Evolutionary conservation across 306 rosid species (phyloP).

Genomic region (Oemleria cerasiformis): DNA sequence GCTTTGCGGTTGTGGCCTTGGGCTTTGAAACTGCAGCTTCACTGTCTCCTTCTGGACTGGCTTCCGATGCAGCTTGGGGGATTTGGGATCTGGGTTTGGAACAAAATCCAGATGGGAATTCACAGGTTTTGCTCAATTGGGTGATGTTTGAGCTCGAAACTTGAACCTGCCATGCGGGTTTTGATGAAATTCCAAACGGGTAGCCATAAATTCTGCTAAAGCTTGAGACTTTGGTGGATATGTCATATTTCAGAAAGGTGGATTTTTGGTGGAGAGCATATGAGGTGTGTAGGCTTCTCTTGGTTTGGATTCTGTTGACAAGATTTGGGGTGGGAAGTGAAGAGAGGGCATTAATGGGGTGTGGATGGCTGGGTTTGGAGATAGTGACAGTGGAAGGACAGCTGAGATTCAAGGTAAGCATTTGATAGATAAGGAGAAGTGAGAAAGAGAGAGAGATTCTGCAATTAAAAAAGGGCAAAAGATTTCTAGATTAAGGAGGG

Average conservation of each 20-base stretch:
- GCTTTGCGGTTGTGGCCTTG: slow-evolving; percentile 45
- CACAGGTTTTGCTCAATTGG: slow-evolving; percentile 23
- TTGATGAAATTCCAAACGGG: slow-evolving; percentile 28
- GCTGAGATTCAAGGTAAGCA: slow-evolving; percentile 48
- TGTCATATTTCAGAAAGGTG: slow-evolving; percentile 16
- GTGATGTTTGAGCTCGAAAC: slow-evolving; percentile 29
- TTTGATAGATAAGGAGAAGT: slow-evolving; percentile 19
- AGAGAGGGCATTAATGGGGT: slow-evolving; percentile 30
- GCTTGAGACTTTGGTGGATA: slow-evolving; percentile 1
- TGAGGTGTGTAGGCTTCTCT: slow-evolving; percentile 11
- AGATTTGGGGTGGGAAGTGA: slow-evolving; percentile 33
- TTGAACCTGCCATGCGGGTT: slow-evolving; percentile 40
- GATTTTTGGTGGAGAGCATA: slow-evolving; percentile 12
- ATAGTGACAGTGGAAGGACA: slow-evolving; percentile 42
- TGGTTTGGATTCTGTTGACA: slow-evolving; percentile 31
- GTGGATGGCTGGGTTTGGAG: slow-evolving; percentile 36
- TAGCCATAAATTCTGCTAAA: slow-evolving; percentile 10
- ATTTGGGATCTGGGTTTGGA: slow-evolving; percentile 38
- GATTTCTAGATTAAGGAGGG: slow-evolving; percentile 16
- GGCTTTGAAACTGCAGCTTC: slow-evolving; percentile 29
- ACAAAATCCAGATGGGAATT: slow-evolving; percentile 32
- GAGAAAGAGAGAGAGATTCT: slow-evolving; percentile 22
- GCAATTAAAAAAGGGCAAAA: not conserved
- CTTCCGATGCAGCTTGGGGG: slow-evolving; percentile 45
- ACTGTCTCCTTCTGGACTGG: slow-evolving; percentile 31